Evolutionary conservation across 768 basidiomycete genomes (phyloP), one percentile per base, ranked within the genome.

Genomic region (Coprinopsis strossmayeri): DNA sequence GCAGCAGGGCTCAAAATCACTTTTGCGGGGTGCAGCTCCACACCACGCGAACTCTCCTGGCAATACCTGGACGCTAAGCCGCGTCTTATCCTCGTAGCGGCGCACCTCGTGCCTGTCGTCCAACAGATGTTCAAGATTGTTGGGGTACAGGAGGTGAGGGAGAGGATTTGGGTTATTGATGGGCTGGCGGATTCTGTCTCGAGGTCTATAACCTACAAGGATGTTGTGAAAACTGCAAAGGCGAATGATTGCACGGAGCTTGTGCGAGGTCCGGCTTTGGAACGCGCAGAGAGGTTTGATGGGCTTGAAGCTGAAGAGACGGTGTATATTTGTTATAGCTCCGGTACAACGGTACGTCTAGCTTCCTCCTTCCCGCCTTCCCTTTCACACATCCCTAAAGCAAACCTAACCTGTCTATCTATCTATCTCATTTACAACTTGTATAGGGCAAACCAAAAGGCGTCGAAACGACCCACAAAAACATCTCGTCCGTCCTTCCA

Each of bases 401-500:
- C n/a, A n/a, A n/a, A n/a, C n/a, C n/a, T n/a, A n/a, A n/a, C n/a
- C n/a, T n/a, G n/a, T n/a, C n/a, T n/a, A n/a, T n/a, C n/a, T n/a
- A n/a, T n/a, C n/a, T n/a, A n/a, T n/a, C n/a, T n/a, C n/a, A n/a
- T n/a, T 11, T 32, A 2, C 13, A 32, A 18, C 13, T 18, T 20
- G 12, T 23, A 5, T 23, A 56, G 55, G 80, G 82, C 0, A 71
- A 72, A 40, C 75, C 83, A 1, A 84, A 84, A 60, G 82, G 61
- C 32, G 56, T 57, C 38, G 49, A 54, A 55, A 53, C 35, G 21
- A 37, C 34, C 21, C 43, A 46, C 53, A 59, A 69, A 46, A 84
- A 84, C 52, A 52, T 82, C 26, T 71, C 68, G 0, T 66, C 70
- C 3, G 59, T 76, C 37, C 59, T 77, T 9, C 63, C 67, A 34